Percentiles rank a stretch among this genome's conserved stretches.
phyloP scores from a whole-genome alignment of 2,329 filamentous ascomycete species.

The Helicocarpus griseus region DNA sequence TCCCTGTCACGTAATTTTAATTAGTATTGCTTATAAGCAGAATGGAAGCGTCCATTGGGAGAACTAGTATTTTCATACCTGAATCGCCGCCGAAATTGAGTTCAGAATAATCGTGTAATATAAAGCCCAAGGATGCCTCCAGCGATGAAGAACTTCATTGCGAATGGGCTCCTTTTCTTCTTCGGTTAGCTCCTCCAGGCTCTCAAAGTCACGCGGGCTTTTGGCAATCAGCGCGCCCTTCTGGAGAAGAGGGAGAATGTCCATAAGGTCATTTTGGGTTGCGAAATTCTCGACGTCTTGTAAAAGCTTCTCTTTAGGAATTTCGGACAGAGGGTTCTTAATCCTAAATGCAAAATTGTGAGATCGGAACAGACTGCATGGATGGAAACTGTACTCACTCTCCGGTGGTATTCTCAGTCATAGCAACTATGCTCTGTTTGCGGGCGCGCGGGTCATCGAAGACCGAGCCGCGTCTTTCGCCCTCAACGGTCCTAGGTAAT shows the following conservation, averaged over 20 bases:
- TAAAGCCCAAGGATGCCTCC: constrained; percentile 38
- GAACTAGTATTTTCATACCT: too few species aligned
- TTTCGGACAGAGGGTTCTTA: constrained; percentile 23
- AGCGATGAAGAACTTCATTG: constrained; percentile 38
- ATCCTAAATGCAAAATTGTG: constrained; percentile 21
- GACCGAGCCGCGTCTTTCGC: constrained; percentile 9
- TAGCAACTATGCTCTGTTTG: constrained; percentile 16
- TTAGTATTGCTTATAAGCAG: too few species aligned
- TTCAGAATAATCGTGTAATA: constrained; percentile 44
- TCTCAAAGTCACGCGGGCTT: constrained; percentile 54
- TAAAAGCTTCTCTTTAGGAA: constrained; percentile 22
- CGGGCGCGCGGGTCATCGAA: constrained; percentile 9
- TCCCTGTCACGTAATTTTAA: too few species aligned
- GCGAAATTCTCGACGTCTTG: constrained; percentile 34
- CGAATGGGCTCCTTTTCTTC: constrained; percentile 33
- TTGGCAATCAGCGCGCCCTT: constrained; percentile 63
- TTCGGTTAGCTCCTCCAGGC: constrained; percentile 50
- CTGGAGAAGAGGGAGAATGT: constrained; percentile 37
- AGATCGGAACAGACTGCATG: not conserved
- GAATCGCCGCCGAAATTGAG: constrained; percentile 46
- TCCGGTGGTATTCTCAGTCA: constrained; percentile 25
- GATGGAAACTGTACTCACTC: constrained; percentile 18
- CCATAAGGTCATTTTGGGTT: constrained; percentile 48
- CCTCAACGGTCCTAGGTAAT: not conserved
- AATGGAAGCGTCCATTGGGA: too few species aligned